Evolutionary conservation across 768 basidiomycete genomes (phyloP).

Genomic region (Kwoniella pini): DNA sequence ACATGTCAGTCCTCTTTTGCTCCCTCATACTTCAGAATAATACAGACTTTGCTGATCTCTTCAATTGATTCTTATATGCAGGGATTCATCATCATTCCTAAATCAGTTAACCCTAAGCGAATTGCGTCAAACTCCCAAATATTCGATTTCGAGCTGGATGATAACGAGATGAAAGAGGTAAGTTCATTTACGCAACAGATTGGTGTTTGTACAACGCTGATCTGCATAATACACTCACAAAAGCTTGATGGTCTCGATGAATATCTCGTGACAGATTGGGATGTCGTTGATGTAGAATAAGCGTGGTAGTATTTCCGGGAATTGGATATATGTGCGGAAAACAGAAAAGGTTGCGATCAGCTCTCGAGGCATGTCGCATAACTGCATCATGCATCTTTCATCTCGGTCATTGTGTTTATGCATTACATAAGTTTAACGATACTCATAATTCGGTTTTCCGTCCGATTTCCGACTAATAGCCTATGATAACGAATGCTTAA

Average conservation of each 20-base stretch:
- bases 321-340: too few relatives aligned
- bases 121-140: slow-evolving; percentile 58
- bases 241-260: slow-evolving; percentile 55
- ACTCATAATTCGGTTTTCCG: too few relatives aligned
- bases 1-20: slow-evolving; percentile 60
- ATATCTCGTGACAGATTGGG: slow-evolving; percentile 56
- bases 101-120: slow-evolving; percentile 56
- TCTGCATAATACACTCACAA: too few relatives aligned
- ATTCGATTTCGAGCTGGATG: slow-evolving; percentile 58
- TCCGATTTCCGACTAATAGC: background rate
- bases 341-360: too few relatives aligned
- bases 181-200: slow-evolving; percentile 7
- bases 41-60: too few relatives aligned
- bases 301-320: background rate
- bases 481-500: slow-evolving; percentile 7
- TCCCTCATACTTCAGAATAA: too few relatives aligned
- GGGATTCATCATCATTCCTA: slow-evolving; percentile 59
- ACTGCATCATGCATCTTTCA: too few relatives aligned
- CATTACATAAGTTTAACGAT: too few relatives aligned
- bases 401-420: too few relatives aligned
- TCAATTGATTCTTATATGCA: too few relatives aligned
- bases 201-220: too few relatives aligned
- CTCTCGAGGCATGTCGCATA: too few relatives aligned
- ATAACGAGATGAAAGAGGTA: slow-evolving; percentile 57
- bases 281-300: slow-evolving; percentile 53